Percentiles rank a stretch among this genome's conserved stretches.
These are phyloP conservation scores for Dipteronia dyeriana DNA, from an alignment of 345 rosid species.

Conservation along the genomic window DNA sequence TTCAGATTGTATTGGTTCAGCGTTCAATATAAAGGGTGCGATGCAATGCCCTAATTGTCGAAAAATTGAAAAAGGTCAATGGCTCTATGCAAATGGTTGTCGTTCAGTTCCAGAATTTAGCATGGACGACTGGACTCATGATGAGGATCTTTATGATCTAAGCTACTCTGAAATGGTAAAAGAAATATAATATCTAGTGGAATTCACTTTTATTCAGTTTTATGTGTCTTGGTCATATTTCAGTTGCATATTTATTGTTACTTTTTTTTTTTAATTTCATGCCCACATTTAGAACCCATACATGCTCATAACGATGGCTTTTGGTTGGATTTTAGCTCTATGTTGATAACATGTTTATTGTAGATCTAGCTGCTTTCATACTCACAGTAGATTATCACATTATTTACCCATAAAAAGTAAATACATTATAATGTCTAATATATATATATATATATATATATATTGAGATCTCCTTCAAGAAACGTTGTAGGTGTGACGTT, in stretches of 20 bases:
- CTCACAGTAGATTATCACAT: neutral
- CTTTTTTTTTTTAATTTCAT: neutral
- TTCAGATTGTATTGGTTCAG: slow-evolving; percentile 98
- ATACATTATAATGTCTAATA: neutral
- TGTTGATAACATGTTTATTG: neutral
- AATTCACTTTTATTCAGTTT: slow-evolving; percentile 15
- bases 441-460: neutral
- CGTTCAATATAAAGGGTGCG: slow-evolving; percentile 89
- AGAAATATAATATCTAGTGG: neutral
- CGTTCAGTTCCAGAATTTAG: slow-evolving; percentile 74
- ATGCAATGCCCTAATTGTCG: slow-evolving; percentile 99
- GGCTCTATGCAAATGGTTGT: slow-evolving; percentile 89
- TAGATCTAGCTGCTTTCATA: neutral
- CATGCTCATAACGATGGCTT: neutral
- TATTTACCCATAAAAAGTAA: neutral
- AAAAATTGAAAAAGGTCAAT: slow-evolving; percentile 95
- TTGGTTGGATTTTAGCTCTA: neutral
- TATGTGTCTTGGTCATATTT: neutral
- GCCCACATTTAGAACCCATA: neutral
- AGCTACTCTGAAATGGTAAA: slow-evolving; percentile 85
- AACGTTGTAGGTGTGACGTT: neutral
- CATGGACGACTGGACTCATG: slow-evolving; percentile 91
- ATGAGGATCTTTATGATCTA: slow-evolving; percentile 85
- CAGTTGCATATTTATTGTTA: slow-evolving; percentile 5
- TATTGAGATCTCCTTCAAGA: neutral